These are phyloP conservation scores for Tetradesmus lagerheimii DNA, from an alignment of 139 green algal genomes.

Conservation along the genomic window DNA sequence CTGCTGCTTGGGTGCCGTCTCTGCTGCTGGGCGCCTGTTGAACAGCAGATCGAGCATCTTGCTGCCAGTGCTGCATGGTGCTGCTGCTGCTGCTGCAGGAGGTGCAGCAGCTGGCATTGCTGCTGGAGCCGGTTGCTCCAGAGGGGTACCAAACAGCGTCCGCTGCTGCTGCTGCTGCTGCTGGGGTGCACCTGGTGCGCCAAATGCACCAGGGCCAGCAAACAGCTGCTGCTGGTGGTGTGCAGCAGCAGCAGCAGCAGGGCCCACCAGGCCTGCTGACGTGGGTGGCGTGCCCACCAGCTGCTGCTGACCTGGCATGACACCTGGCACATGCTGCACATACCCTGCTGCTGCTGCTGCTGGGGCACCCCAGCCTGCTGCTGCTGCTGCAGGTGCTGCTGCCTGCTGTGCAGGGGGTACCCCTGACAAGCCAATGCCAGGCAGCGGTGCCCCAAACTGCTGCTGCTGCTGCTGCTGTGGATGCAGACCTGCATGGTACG, in stretches of 20 bases:
- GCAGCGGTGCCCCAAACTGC: not conserved
- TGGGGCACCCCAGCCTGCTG: not conserved
- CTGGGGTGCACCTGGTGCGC: not conserved
- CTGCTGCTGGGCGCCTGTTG: slow-evolving; percentile 45
- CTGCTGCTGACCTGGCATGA: not conserved
- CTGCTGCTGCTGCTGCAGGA: slow-evolving; percentile 45
- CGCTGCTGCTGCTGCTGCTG: slow-evolving; percentile 42
- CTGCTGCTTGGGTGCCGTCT: slow-evolving; percentile 27
- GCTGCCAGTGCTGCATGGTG: not conserved
- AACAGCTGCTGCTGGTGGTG: slow-evolving; percentile 46
- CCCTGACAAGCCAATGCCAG: too few relatives aligned
- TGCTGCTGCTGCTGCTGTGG: slow-evolving; percentile 13
- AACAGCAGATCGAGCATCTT: slow-evolving; percentile 45
- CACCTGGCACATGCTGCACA: not conserved
- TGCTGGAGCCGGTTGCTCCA: slow-evolving; percentile 12
- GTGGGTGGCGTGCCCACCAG: not conserved
- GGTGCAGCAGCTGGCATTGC: slow-evolving; percentile 31
- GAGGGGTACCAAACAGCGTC: slow-evolving; percentile 47
- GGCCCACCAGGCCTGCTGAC: not conserved
- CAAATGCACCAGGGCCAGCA: not conserved
- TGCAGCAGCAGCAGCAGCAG: not conserved
- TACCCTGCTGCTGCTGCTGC: slow-evolving; percentile 13
- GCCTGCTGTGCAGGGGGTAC: too few relatives aligned
- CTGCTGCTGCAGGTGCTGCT: not conserved
- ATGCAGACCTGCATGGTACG: not conserved